Conservation (phyloP, 441 rosid genomes). For the Theobroma grandiflorum region DNA sequence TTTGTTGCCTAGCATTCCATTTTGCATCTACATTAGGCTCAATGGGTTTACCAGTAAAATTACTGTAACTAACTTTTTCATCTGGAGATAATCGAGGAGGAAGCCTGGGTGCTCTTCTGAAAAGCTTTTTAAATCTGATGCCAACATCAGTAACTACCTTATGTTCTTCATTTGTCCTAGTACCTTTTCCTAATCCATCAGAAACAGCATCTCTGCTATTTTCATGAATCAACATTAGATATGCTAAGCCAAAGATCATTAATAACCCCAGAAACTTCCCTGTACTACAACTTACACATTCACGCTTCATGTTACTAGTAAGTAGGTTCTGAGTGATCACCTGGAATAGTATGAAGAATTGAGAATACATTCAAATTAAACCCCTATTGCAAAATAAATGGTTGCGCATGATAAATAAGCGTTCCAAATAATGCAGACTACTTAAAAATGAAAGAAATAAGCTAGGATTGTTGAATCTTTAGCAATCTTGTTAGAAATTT, state of each 20-base stretch:
- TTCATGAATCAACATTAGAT: slow-evolving; percentile 58
- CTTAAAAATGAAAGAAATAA: not conserved
- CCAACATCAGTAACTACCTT: slow-evolving; percentile 43
- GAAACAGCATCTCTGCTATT: slow-evolving; percentile 44
- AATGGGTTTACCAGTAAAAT: slow-evolving; percentile 27
- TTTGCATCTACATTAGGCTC: slow-evolving; percentile 42
- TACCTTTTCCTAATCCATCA: slow-evolving; percentile 39
- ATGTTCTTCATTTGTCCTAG: slow-evolving; percentile 40
- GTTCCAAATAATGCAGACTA: not conserved
- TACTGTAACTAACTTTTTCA: slow-evolving; percentile 50
- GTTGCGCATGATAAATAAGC: slow-evolving; percentile 6
- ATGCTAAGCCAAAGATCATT: slow-evolving; percentile 73
- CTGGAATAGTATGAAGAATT: slow-evolving; percentile 44
- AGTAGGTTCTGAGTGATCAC: slow-evolving; percentile 70
- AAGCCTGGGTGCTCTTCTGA: slow-evolving; percentile 80
- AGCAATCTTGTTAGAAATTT: not conserved
- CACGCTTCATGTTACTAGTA: slow-evolving; percentile 55
- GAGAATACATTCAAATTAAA: slow-evolving; percentile 29
- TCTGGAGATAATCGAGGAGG: slow-evolving; percentile 92
- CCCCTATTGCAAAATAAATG: not conserved
- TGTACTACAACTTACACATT: slow-evolving; percentile 73
- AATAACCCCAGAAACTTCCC: slow-evolving; percentile 71
- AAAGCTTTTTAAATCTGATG: slow-evolving; percentile 58
- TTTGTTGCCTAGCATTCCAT: slow-evolving; percentile 73
- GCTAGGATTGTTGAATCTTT: not conserved